phyloP scores from a whole-genome alignment of 1,284 basidiomycete species.

The Apiotrichum laibachii region DNA sequence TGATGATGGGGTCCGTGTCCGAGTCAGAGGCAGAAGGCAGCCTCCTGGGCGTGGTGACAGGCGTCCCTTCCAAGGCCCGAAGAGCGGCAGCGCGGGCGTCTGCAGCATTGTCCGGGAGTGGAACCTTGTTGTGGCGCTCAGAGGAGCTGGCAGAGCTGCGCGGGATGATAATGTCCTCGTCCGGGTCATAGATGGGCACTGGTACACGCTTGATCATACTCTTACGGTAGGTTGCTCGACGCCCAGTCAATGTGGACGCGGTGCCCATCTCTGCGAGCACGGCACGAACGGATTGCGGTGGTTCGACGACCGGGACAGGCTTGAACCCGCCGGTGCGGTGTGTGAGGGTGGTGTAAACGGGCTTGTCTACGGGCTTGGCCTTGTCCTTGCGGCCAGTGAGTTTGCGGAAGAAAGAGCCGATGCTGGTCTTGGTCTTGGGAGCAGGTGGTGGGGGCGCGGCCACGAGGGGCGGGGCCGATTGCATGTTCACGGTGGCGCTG shows the following conservation, averaged over 20 bases:
- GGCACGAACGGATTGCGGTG: slow-evolving; percentile 10
- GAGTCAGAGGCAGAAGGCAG: background rate
- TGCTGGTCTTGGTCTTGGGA: background rate
- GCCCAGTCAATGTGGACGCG: slow-evolving; percentile 6
- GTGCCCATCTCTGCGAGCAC: slow-evolving; percentile 19
- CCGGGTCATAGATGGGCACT: slow-evolving; percentile 5
- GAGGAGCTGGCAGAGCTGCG: too few species aligned
- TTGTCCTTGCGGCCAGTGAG: slow-evolving; percentile 9
- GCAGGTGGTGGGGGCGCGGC: too few species aligned
- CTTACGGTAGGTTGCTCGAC: slow-evolving; percentile 9
- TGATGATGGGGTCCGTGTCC: background rate
- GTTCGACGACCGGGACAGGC: slow-evolving; percentile 1
- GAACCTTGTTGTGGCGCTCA: background rate
- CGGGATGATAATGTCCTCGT: background rate
- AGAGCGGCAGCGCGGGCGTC: slow-evolving; percentile 15
- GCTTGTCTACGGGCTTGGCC: background rate
- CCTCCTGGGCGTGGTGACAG: too few species aligned
- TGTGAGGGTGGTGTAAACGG: background rate
- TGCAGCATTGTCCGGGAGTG: slow-evolving; percentile 2
- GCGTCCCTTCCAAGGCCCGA: background rate
- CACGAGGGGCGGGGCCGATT: background rate
- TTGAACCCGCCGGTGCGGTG: background rate
- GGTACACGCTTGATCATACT: slow-evolving; percentile 11
- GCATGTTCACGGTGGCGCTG: background rate
- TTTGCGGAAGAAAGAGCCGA: slow-evolving; percentile 11